Evolutionary conservation across 306 rosid genomes (phyloP).

Genomic region (Lathyrus sativus): DNA sequence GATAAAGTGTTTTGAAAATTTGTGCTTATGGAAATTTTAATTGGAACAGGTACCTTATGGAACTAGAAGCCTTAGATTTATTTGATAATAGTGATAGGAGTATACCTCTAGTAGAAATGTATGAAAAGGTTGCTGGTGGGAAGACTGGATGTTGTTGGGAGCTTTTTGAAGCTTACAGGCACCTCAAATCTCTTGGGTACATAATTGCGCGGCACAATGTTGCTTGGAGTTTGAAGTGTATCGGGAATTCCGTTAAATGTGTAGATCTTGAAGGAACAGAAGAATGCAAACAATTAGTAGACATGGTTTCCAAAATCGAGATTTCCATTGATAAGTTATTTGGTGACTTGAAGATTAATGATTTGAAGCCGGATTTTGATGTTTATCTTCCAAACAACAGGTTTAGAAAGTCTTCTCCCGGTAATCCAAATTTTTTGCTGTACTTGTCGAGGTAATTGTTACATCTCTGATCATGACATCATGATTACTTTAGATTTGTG

Average conservation of each 20-base stretch:
- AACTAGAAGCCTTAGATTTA: constrained; percentile 67
- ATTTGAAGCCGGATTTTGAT: constrained; percentile 62
- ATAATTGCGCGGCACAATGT: constrained; percentile 61
- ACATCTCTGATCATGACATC: neutral
- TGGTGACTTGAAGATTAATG: constrained; percentile 50
- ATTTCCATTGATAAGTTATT: constrained; percentile 47
- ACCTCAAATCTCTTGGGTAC: constrained; percentile 81
- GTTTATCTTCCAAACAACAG: constrained; percentile 78
- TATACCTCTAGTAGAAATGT: constrained; percentile 59
- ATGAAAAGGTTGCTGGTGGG: constrained; percentile 49
- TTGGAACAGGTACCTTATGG: constrained; percentile 71
- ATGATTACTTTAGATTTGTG: constrained; percentile 3
- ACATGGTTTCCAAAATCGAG: constrained; percentile 37
- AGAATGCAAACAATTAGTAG: constrained; percentile 39
- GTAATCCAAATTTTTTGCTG: constrained; percentile 65
- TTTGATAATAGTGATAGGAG: constrained; percentile 45
- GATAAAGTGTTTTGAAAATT: constrained; percentile 25
- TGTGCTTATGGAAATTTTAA: constrained; percentile 13
- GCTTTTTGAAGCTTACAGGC: constrained; percentile 77
- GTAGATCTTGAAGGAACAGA: constrained; percentile 37
- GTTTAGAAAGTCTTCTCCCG: constrained; percentile 79
- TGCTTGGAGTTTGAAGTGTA: constrained; percentile 68
- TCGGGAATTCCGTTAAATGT: constrained; percentile 32
- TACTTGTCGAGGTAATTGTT: constrained; percentile 68
- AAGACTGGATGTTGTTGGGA: constrained; percentile 64